Evolutionary conservation across 1,284 basidiomycete species (phyloP).

Genomic region (Cystobasidium slooffiae): DNA sequence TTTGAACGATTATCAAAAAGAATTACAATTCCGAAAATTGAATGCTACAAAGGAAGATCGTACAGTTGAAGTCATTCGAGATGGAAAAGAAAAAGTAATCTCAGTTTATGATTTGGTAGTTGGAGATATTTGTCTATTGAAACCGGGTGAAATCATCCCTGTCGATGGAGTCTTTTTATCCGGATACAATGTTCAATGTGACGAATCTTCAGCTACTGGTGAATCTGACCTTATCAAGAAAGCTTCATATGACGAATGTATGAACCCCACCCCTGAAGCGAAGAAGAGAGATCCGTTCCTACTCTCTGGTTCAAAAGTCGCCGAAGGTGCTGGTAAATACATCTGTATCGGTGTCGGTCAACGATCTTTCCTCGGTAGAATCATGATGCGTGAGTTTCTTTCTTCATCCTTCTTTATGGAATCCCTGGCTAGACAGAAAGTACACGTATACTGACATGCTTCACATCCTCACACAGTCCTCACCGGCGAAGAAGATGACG

Average conservation of each 20-base stretch:
- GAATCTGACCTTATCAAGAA: slow-evolving; percentile 96
- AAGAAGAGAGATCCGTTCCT: slow-evolving; percentile 88
- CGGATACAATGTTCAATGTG: slow-evolving; percentile 93
- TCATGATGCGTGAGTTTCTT: slow-evolving; percentile 80
- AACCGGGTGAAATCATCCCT: slow-evolving; percentile 93
- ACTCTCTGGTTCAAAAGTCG: slow-evolving; percentile 89
- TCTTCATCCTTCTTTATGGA: neutral
- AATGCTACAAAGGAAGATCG: slow-evolving; percentile 97
- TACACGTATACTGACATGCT: slow-evolving; percentile 7
- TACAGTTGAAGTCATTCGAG: slow-evolving; percentile 85
- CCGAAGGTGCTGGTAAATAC: slow-evolving; percentile 92
- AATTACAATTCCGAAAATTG: slow-evolving; percentile 87
- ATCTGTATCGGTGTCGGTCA: slow-evolving; percentile 89
- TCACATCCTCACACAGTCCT: slow-evolving; percentile 1
- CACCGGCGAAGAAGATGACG: slow-evolving; percentile 27
- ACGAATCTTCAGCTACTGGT: slow-evolving; percentile 94
- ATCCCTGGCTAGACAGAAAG: neutral
- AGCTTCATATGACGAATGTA: slow-evolving; percentile 75
- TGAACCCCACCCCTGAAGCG: slow-evolving; percentile 57
- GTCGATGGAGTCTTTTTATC: slow-evolving; percentile 92
- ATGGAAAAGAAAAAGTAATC: slow-evolving; percentile 76
- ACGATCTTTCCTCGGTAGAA: slow-evolving; percentile 91
- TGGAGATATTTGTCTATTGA: slow-evolving; percentile 86
- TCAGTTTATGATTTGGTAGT: slow-evolving; percentile 91
- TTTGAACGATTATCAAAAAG: slow-evolving; percentile 95